These are phyloP conservation scores for Bipolaris gigantea DNA, from an alignment of 2,329 filamentous ascomycete genomes.

Conservation along the genomic window DNA sequence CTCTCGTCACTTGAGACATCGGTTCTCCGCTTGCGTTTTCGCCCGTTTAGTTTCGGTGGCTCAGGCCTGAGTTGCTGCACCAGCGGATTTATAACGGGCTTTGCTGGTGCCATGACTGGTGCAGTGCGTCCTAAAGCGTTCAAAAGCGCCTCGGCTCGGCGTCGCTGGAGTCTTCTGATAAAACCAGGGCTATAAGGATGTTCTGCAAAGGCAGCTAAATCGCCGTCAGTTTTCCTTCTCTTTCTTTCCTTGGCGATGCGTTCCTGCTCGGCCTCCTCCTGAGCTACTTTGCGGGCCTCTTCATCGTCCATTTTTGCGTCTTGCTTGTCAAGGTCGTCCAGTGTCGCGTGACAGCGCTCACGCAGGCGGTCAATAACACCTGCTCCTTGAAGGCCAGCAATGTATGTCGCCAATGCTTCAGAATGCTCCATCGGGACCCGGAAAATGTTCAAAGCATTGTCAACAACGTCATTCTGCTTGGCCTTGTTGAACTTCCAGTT, in stretches of 20 bases:
- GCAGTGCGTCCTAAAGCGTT: conserved; percentile 32
- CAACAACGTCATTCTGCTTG: conserved; percentile 80
- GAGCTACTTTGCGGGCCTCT: conserved; percentile 40
- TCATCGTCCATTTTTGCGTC: conserved; percentile 42
- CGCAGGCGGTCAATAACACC: conserved; percentile 67
- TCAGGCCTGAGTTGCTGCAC: conserved; percentile 18
- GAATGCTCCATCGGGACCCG: conserved; percentile 72
- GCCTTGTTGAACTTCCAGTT: conserved; percentile 98
- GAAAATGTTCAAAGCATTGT: conserved; percentile 74
- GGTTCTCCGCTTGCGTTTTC: conserved; percentile 34
- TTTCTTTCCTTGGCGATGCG: conserved; percentile 39
- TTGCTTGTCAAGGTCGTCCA: conserved; percentile 54
- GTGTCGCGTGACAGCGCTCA: conserved; percentile 65
- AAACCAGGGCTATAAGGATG: conserved; percentile 35
- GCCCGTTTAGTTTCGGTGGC: conserved; percentile 18
- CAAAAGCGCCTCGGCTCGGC: conserved; percentile 38
- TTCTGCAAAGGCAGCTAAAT: conserved; percentile 29
- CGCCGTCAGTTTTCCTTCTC: conserved; percentile 34
- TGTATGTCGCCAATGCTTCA: conserved; percentile 72
- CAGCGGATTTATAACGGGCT: conserved; percentile 19
- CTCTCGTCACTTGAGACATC: conserved; percentile 39
- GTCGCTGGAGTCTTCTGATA: conserved; percentile 40
- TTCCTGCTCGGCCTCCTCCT: conserved; percentile 42
- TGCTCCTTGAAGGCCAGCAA: conserved; percentile 75
- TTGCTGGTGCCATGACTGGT: conserved; percentile 22